Base-by-base conservation (phyloP, 257 asterid species). In the Nicotiana otophora region DNA sequence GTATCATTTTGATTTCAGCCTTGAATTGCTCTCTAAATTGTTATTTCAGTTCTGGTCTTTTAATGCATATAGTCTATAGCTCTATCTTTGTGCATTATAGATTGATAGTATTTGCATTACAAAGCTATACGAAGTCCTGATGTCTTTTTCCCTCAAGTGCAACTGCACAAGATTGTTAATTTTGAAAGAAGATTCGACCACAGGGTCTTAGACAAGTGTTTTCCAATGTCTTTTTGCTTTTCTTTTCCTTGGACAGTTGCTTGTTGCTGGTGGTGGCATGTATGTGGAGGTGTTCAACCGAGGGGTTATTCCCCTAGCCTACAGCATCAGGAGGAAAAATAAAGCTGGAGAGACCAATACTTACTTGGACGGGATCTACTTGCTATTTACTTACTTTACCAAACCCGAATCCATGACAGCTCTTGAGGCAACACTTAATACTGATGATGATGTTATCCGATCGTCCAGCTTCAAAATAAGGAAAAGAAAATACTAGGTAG, bases 181-280 rank as follows among this genome's bases (percentile, higher is more conserved):
- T 23, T 23, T 62, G 12, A 62, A 62, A 62, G 0, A 20, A 23
- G 16, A 0, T 23, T 20, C 15, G 0, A 8, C 7, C 16, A 1
- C 33, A 0, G 63, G 63, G 9, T 19, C 26, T 58, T 58, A n/a
- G 64, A 58, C 64, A 58, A 53, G 64, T 58, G 30, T n/a, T 58
- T 58, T 62, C 34, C 67, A 23, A 62, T 42, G 67, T 10, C 67
- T 62, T 62, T 61, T n/a, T 61, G 14, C 11, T 28, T 10, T 68
- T 28, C 68, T 82, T 81, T 75, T 34, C 5, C 65, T 60, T 7
- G 30, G 82, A 83, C 90, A 95, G 99, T 85, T 95, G 93, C 91
- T 94, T 7, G 94, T 94, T 34, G 98, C 99, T 17, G 99, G 98
- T 75, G 98, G 99, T 3, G 97, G 94, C 9, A 92, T 94, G 99